A percentile compares a stretch with the other conserved stretches of the same genome.
These are phyloP conservation scores for Haematococcus lacustris DNA, from an alignment of 139 green algal species.

Conservation along the genomic window DNA sequence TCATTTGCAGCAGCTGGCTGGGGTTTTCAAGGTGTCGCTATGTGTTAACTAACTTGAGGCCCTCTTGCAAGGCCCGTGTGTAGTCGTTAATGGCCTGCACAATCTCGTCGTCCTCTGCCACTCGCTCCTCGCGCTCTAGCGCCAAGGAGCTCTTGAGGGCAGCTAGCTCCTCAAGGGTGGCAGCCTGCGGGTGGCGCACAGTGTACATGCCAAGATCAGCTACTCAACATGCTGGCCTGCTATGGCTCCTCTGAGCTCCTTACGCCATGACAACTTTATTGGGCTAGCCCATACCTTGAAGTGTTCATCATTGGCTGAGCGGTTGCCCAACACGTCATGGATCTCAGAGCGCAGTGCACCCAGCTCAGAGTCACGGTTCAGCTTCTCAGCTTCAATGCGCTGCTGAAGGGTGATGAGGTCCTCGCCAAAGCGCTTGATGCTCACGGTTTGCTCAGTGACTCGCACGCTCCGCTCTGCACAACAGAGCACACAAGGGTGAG, in stretches of 20 bases:
- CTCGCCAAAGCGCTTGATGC: slow-evolving; percentile 51
- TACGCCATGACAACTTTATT: too few relatives aligned
- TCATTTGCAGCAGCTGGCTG: too few relatives aligned
- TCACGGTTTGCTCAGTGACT: slow-evolving; percentile 29
- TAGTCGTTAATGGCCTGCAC: slow-evolving; percentile 73
- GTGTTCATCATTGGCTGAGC: slow-evolving; percentile 50
- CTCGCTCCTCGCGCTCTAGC: slow-evolving; percentile 67
- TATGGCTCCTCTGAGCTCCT: too few relatives aligned
- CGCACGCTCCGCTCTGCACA: slow-evolving; percentile 29
- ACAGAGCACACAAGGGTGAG: too few relatives aligned
- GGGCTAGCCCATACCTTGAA: slow-evolving; percentile 46
- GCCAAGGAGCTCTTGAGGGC: slow-evolving; percentile 46
- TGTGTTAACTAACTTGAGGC: slow-evolving; percentile 54
- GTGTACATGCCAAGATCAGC: too few relatives aligned
- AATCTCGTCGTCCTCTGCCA: slow-evolving; percentile 71
- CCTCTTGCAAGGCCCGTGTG: slow-evolving; percentile 66
- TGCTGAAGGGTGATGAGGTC: slow-evolving; percentile 58
- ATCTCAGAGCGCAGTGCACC: slow-evolving; percentile 41
- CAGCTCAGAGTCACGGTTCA: slow-evolving; percentile 34
- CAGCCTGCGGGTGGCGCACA: slow-evolving; percentile 5
- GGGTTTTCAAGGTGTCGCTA: too few relatives aligned
- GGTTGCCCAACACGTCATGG: slow-evolving; percentile 50
- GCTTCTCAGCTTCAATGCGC: slow-evolving; percentile 47
- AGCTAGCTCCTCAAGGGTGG: slow-evolving; percentile 54
- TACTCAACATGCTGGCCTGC: too few relatives aligned